phyloP scores from a whole-genome alignment of 2,329 filamentous ascomycete genomes.

The Colletotrichum chrysophilum region DNA sequence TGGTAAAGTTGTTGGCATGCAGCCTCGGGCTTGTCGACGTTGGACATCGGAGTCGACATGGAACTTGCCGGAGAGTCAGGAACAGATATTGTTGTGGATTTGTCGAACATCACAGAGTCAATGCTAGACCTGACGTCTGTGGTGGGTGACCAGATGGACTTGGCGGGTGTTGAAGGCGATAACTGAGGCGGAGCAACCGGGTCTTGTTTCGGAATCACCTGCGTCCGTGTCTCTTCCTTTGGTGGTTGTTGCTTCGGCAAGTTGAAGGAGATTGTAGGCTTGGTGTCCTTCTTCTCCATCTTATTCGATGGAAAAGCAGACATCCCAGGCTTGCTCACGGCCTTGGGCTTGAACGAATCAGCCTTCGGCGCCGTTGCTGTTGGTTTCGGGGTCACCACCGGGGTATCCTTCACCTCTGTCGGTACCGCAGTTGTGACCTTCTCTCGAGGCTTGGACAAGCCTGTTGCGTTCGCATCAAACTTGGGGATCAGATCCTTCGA shows the following conservation, averaged over 20 bases:
- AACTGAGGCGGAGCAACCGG: background rate
- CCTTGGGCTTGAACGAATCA: background rate
- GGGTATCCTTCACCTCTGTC: accelerated
- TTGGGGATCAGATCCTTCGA: background rate
- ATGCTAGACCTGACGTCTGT: background rate
- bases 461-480: background rate
- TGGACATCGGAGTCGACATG: background rate
- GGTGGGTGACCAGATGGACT: background rate
- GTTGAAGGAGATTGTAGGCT: background rate
- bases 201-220: background rate
- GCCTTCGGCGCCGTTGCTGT: accelerated
- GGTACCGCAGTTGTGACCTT: accelerated
- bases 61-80: background rate
- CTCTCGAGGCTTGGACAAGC: background rate
- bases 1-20: background rate
- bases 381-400: accelerated
- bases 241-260: background rate
- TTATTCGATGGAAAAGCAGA: background rate
- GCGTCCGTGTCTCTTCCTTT: background rate
- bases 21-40: background rate
- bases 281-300: background rate
- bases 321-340: accelerated
- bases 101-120: background rate
- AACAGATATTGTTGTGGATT: background rate
- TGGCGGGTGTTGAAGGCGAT: background rate